A percentile compares a stretch with the other conserved stretches of the same genome.
Conservation (phyloP, 768 basidiomycete species). For the Amanita molliuscula region DNA sequence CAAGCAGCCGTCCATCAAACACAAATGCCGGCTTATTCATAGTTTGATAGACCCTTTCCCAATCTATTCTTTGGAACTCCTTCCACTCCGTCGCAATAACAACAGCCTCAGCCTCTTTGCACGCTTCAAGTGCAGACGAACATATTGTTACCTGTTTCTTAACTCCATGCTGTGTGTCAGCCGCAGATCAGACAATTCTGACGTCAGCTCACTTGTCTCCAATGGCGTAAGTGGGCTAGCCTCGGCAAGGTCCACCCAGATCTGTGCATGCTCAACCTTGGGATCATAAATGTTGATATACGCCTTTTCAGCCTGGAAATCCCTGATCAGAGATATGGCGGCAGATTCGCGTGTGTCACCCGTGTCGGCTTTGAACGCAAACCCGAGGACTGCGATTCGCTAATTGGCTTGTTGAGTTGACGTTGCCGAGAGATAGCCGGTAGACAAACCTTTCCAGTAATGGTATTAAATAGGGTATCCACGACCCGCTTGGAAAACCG, state of each 20-base stretch:
- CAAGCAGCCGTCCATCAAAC: constrained; percentile 86
- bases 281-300: constrained; percentile 87
- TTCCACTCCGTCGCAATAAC: constrained; percentile 98
- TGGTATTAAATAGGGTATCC: constrained; percentile 96
- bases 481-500: constrained; percentile 95
- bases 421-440: neutral
- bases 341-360: constrained; percentile 98
- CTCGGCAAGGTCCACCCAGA: constrained; percentile 73
- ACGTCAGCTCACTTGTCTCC: constrained; percentile 49
- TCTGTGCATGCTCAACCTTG: constrained; percentile 75
- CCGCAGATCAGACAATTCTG: neutral
- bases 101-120: constrained; percentile 82
- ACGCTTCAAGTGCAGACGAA: constrained; percentile 74
- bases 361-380: constrained; percentile 99
- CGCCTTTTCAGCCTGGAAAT: constrained; percentile 89
- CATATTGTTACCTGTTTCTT: constrained; percentile 82
- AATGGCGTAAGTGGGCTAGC: constrained; percentile 55
- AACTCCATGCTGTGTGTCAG: constrained; percentile 33
- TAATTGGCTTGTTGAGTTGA: constrained; percentile 12
- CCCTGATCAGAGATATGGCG: constrained; percentile 85
- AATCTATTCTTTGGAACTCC: constrained; percentile 90
- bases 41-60: constrained; percentile 70
- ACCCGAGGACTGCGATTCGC: constrained; percentile 94
- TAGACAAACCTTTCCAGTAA: constrained; percentile 76
- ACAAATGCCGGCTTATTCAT: constrained; percentile 99